Evolutionary conservation across 257 asterid genomes (phyloP).

Genomic region (Primulina huaijiensis): DNA sequence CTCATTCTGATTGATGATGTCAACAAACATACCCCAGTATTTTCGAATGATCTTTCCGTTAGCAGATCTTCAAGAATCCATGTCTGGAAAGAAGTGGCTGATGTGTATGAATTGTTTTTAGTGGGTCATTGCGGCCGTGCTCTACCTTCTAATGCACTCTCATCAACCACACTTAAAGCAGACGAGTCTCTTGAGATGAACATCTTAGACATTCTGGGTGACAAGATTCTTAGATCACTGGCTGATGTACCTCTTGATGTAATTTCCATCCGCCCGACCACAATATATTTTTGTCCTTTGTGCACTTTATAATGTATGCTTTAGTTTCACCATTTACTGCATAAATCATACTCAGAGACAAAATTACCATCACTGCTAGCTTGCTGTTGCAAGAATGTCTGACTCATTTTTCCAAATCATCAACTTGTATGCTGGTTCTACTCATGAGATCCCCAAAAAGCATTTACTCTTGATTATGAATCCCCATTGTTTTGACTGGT

Average conservation of each 20-base stretch:
- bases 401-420: not conserved
- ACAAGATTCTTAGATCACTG: constrained; percentile 67
- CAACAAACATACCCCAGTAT: constrained; percentile 36
- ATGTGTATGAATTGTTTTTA: constrained; percentile 79
- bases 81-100: constrained; percentile 94
- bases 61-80: constrained; percentile 63
- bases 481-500: constrained; percentile 2
- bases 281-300: constrained; percentile 19
- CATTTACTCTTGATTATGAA: constrained; percentile 14
- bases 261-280: constrained; percentile 32
- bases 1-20: constrained; percentile 60
- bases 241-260: constrained; percentile 77
- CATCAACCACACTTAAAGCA: constrained; percentile 53
- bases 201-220: constrained; percentile 75
- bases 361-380: constrained; percentile 10
- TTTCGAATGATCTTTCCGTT: constrained; percentile 34
- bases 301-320: constrained; percentile 26
- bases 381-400: constrained; percentile 5
- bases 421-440: constrained; percentile 4
- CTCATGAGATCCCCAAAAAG: constrained; percentile 7
- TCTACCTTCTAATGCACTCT: constrained; percentile 63
- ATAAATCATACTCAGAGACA: not conserved
- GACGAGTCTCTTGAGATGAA: constrained; percentile 84
- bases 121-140: constrained; percentile 98
- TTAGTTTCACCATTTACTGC: constrained; percentile 11